phyloP scores from a whole-genome alignment of 805 yeast species.

The Zygotorulaspora danielsina region DNA sequence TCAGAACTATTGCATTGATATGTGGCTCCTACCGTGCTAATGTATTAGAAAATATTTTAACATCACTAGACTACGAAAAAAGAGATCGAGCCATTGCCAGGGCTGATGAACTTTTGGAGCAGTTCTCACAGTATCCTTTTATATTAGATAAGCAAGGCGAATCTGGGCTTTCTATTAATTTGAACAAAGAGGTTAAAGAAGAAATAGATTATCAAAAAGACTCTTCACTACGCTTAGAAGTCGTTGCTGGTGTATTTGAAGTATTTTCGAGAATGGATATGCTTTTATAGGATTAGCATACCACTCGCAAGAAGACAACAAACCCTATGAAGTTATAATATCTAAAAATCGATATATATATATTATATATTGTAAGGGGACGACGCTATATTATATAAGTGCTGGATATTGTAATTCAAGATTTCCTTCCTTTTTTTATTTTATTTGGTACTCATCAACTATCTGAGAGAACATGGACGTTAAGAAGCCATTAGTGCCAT shows the following conservation, averaged over 20 bases:
- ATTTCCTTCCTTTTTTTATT: background rate
- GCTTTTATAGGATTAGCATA: slow-evolving; percentile 46
- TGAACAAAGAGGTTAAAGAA: slow-evolving; percentile 44
- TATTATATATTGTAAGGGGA: background rate
- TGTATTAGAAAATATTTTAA: slow-evolving; percentile 84
- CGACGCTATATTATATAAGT: too few relatives aligned
- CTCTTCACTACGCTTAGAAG: slow-evolving; percentile 69
- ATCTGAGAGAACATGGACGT: slow-evolving; percentile 11
- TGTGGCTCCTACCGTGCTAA: slow-evolving; percentile 94
- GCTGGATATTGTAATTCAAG: too few relatives aligned
- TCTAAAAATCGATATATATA: background rate
- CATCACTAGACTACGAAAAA: slow-evolving; percentile 72
- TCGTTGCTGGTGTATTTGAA: slow-evolving; percentile 85
- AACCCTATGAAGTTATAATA: background rate
- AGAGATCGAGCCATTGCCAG: slow-evolving; percentile 89
- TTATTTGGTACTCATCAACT: background rate
- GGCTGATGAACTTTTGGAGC: slow-evolving; percentile 85
- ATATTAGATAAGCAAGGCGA: slow-evolving; percentile 49
- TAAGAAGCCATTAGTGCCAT: slow-evolving; percentile 20
- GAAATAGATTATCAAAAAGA: slow-evolving; percentile 42
- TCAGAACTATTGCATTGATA: slow-evolving; percentile 77
- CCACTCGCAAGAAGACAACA: slow-evolving; percentile 5
- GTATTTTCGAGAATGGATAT: slow-evolving; percentile 93
- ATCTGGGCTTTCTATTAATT: slow-evolving; percentile 67
- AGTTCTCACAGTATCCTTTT: slow-evolving; percentile 85